phyloP scores from a whole-genome alignment of 2,329 filamentous ascomycete species.

The Fusarium guadeloupense region DNA sequence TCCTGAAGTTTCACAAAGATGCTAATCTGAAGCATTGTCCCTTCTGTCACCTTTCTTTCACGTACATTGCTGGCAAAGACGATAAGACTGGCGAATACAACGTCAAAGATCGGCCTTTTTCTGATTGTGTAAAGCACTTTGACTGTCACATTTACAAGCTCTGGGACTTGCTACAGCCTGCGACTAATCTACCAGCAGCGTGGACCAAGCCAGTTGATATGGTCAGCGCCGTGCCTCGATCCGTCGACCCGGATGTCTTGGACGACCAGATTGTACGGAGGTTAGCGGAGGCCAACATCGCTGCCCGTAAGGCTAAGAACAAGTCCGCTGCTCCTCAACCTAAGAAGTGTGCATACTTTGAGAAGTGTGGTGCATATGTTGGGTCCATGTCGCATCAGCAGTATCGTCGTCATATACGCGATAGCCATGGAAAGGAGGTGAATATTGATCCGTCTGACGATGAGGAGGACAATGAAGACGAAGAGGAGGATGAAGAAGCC shows the following conservation, averaged over 20 bases:
- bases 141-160: constrained; percentile 37
- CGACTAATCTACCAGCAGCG: background rate
- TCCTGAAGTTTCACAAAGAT: constrained; percentile 3
- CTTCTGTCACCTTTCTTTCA: constrained; percentile 29
- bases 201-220: background rate
- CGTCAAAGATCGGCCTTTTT: background rate
- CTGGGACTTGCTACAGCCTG: constrained; percentile 22
- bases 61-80: background rate
- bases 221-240: background rate
- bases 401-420: constrained; percentile 6
- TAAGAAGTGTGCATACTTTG: constrained; percentile 23
- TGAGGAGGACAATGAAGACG: background rate
- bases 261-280: background rate
- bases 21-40: constrained; percentile 3
- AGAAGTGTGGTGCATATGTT: constrained; percentile 15
- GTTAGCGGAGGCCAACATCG: background rate
- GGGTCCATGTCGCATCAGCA: constrained; percentile 16
- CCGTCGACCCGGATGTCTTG: background rate
- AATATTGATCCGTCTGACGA: background rate
- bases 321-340: background rate
- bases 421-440: constrained; percentile 9
- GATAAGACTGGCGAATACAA: background rate
- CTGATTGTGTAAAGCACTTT: constrained; percentile 30
- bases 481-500: background rate
- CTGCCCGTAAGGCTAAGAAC: background rate